phyloP scores from a whole-genome alignment of 352 stramenopile genomes.

The Aphanomyces astaci region DNA sequence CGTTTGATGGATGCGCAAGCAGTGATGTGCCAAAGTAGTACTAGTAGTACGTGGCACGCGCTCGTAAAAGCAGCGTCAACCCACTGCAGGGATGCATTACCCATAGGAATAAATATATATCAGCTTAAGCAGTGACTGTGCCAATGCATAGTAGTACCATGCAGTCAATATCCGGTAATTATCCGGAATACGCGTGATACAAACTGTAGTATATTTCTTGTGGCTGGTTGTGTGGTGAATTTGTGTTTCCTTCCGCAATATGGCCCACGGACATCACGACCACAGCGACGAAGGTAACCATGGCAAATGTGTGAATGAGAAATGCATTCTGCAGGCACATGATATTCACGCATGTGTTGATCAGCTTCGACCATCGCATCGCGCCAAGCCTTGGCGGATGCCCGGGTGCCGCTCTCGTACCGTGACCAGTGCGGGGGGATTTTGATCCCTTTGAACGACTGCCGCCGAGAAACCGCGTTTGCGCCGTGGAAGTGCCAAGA shows the following conservation, averaged over 20 bases:
- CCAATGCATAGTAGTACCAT: neutral
- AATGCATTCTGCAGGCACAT: too few species aligned
- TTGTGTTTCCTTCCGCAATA: slow-evolving; percentile 7
- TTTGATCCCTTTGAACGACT: slow-evolving; percentile 94
- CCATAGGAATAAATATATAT: neutral
- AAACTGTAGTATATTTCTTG: neutral
- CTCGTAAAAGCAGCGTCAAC: neutral
- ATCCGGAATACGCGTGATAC: slow-evolving; percentile 4
- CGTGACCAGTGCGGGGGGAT: slow-evolving; percentile 94
- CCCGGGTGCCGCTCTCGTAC: slow-evolving; percentile 89
- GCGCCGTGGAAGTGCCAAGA: slow-evolving; percentile 94
- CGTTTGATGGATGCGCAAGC: too few species aligned
- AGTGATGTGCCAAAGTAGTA: too few species aligned
- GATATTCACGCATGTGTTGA: neutral
- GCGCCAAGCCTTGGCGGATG: slow-evolving; percentile 90
- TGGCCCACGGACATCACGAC: slow-evolving; percentile 23
- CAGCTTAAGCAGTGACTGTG: neutral
- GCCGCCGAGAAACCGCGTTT: slow-evolving; percentile 89
- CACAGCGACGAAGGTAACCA: slow-evolving; percentile 19
- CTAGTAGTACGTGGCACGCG: too few species aligned
- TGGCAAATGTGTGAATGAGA: too few species aligned
- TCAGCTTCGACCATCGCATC: slow-evolving; percentile 67
- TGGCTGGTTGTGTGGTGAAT: slow-evolving; percentile 17
- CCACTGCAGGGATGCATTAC: neutral
- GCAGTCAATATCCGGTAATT: neutral